Evolutionary conservation across 306 rosid genomes (phyloP), one percentile per base, ranked within the genome.

Genomic region (Lithocarpus polystachyus): DNA sequence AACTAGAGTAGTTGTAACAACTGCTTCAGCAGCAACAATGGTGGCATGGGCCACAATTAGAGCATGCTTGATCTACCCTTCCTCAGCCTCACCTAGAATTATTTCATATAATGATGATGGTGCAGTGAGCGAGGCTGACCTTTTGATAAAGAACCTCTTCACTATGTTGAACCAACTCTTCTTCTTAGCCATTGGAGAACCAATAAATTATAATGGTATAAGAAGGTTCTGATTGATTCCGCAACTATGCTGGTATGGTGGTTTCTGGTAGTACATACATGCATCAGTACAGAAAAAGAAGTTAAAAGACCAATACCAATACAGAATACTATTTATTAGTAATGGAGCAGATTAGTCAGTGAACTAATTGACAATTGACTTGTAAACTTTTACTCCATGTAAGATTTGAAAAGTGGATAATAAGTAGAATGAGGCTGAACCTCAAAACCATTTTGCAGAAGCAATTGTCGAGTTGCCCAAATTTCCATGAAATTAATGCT

Each of bases 91-190:
- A 57, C 74, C 70, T 29, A 71, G 33, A 68, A 28, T 72, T 75
- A 52, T 80, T 74, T 57, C 82, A 57, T 84, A 81, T 24, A 68
- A 56, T 37, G 73, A 18, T 52, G 77, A 65, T 64, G 95, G 87
- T 31, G 84, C 94, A 26, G 88, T 69, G 67, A 92, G 68, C 51
- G 96, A 83, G 74, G 91, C 75, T 65, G 84, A 40, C 73, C 90
- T 87, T 80, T 92, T 87, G 74, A 71, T 40, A 56, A 94, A 94
- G 72, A 92, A 81, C 78, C 89, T 90, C 87, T 90, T 90, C 86
- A 92, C 89, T 14, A 90, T 54, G 85, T 56, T 89, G 80, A 94
- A 89, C 97, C 97, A 92, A 73, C 93, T 86, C 86, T 88, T 92
- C 86, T 87, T 88, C 85, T 88, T 92, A 45, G 89, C 92, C 98